phyloP scores from a whole-genome alignment of 2,329 filamentous ascomycete genomes.

The Arthrobotrys musiformis region DNA sequence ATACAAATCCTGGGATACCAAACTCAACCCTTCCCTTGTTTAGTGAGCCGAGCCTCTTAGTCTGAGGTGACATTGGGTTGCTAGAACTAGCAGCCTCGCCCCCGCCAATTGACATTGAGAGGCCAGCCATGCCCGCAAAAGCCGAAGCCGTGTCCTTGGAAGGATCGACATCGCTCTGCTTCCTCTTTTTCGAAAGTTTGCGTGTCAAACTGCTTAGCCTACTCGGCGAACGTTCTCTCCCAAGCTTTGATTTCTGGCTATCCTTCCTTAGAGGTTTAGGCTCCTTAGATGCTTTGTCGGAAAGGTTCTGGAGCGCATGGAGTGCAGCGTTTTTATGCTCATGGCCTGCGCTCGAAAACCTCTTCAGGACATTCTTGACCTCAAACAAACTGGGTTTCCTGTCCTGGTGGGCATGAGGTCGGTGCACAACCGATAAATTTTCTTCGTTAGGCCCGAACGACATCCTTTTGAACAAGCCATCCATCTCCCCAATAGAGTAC shows the following conservation, averaged over 20 bases:
- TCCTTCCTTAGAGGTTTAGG: slow-evolving; percentile 45
- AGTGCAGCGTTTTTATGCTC: slow-evolving; percentile 49
- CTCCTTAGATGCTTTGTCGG: slow-evolving; percentile 46
- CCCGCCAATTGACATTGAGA: slow-evolving; percentile 48
- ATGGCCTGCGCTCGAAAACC: slow-evolving; percentile 52
- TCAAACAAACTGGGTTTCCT: slow-evolving; percentile 53
- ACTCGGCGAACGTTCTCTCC: slow-evolving; percentile 45
- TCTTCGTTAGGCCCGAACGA: slow-evolving; percentile 58
- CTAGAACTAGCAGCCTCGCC: slow-evolving; percentile 41
- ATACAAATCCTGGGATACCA: slow-evolving; percentile 38
- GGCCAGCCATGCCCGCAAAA: slow-evolving; percentile 45
- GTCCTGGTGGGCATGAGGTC: slow-evolving; percentile 31
- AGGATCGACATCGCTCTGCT: slow-evolving; percentile 39
- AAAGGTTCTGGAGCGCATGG: slow-evolving; percentile 43
- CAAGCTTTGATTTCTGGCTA: slow-evolving; percentile 43
- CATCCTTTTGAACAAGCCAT: slow-evolving; percentile 58
- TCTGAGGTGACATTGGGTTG: slow-evolving; percentile 51
- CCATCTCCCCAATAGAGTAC: slow-evolving; percentile 58
- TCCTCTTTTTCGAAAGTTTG: slow-evolving; percentile 52
- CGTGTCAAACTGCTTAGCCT: slow-evolving; percentile 45
- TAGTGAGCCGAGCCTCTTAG: slow-evolving; percentile 34
- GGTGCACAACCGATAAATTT: slow-evolving; percentile 42
- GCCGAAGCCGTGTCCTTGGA: slow-evolving; percentile 47
- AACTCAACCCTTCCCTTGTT: slow-evolving; percentile 23
- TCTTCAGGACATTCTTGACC: slow-evolving; percentile 51